phyloP scores from a whole-genome alignment of 441 rosid species.

The Erodium trifolium region DNA sequence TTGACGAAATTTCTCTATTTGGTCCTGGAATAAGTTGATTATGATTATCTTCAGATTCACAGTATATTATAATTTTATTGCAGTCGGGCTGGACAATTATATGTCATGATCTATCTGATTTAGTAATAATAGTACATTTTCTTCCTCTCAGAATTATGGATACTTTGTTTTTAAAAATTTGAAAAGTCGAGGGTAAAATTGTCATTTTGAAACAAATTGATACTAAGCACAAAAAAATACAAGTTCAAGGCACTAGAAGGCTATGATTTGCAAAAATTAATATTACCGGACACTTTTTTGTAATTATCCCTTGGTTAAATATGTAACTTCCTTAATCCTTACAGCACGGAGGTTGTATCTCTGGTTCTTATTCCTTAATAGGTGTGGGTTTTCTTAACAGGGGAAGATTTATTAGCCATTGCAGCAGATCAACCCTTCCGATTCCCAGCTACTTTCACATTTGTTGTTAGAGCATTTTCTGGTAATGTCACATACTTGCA shows the following conservation, averaged over 20 bases:
- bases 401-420: conserved; percentile 92
- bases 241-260: too few relatives aligned
- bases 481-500: conserved; percentile 31
- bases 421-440: conserved; percentile 98
- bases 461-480: conserved; percentile 99
- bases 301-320: not conserved
- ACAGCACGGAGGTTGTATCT: not conserved
- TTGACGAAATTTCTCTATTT: conserved; percentile 6
- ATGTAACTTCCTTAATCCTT: not conserved
- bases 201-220: too few relatives aligned
- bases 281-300: too few relatives aligned
- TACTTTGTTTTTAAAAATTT: too few relatives aligned
- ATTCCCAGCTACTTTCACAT: conserved; percentile 97
- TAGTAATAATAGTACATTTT: too few relatives aligned
- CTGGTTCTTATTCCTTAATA: conserved; percentile 16
- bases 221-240: too few relatives aligned
- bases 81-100: not conserved
- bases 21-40: not conserved
- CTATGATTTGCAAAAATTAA: too few relatives aligned
- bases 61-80: not conserved
- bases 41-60: conserved; percentile 10
- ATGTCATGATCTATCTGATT: not conserved
- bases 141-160: too few relatives aligned
- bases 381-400: conserved; percentile 32
- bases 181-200: too few relatives aligned